Conservation (phyloP, 2,329 filamentous ascomycete species). For the Microsporum canis region DNA sequence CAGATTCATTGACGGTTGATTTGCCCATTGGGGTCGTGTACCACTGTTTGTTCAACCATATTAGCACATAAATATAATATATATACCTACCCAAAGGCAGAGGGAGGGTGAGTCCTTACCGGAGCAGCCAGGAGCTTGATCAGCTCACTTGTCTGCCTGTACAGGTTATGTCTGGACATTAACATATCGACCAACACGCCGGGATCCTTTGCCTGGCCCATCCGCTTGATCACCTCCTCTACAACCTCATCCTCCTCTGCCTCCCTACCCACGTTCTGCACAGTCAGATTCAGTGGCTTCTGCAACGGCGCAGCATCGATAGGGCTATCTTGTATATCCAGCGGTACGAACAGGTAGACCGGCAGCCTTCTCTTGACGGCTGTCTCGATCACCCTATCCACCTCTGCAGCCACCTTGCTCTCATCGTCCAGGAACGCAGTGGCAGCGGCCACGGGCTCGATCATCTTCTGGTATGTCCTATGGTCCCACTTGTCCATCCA, state of each 20-base stretch:
- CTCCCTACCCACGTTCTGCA: slow-evolving; percentile 11
- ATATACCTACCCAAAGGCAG: neutral
- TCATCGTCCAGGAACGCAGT: slow-evolving; percentile 19
- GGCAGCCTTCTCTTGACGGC: slow-evolving; percentile 17
- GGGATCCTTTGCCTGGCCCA: slow-evolving; percentile 11
- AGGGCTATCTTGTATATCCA: slow-evolving; percentile 15
- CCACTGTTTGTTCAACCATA: slow-evolving; percentile 1
- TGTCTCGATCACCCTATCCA: slow-evolving; percentile 17
- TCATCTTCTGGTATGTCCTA: slow-evolving; percentile 15
- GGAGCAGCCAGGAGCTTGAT: slow-evolving; percentile 11
- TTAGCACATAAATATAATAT: neutral
- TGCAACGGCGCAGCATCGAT: slow-evolving; percentile 11
- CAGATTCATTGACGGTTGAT: slow-evolving; percentile 12
- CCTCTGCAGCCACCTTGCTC: slow-evolving; percentile 16
- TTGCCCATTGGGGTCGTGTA: slow-evolving; percentile 13
- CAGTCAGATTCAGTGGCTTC: slow-evolving; percentile 10
- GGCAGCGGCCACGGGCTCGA: slow-evolving; percentile 16
- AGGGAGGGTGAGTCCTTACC: slow-evolving; percentile 4
- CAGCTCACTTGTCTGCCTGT: slow-evolving; percentile 9
- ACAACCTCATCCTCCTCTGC: slow-evolving; percentile 14
- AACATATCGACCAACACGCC: slow-evolving; percentile 12
- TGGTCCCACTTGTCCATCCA: slow-evolving; percentile 19
- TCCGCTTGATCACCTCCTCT: slow-evolving; percentile 6
- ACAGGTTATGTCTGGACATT: slow-evolving; percentile 9
- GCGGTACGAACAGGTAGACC: slow-evolving; percentile 18